phyloP scores from a whole-genome alignment of 2,329 filamentous ascomycete species.

The Cercospora sojina region DNA sequence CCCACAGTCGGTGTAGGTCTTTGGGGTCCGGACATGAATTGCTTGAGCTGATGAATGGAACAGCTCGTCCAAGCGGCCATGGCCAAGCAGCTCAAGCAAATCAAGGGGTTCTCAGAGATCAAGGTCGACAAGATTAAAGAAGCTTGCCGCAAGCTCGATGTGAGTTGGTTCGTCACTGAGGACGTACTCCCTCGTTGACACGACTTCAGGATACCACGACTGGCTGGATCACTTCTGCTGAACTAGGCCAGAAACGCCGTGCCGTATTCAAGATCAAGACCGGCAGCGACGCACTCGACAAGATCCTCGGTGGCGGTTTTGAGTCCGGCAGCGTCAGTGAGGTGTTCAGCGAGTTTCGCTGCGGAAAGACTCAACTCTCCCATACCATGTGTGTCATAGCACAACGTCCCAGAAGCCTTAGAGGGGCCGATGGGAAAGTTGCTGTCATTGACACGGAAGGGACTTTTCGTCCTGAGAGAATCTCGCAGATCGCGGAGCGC shows the following conservation, averaged over 20 bases:
- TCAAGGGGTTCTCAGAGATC: conserved; percentile 68
- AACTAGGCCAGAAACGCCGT: conserved; percentile 62
- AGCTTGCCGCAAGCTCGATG: conserved; percentile 61
- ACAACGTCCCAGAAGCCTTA: conserved; percentile 56
- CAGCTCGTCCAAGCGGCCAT: conserved; percentile 62
- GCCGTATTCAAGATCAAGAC: conserved; percentile 65
- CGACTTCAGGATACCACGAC: conserved; percentile 54
- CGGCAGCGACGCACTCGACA: conserved; percentile 67
- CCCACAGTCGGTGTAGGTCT: conserved; percentile 60
- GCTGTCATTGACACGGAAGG: conserved; percentile 68
- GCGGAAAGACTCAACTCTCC: conserved; percentile 68
- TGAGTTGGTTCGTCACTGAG: conserved; percentile 34
- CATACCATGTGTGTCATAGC: conserved; percentile 68
- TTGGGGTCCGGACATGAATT: background rate
- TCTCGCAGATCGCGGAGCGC: conserved; percentile 64
- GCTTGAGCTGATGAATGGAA: background rate
- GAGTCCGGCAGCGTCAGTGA: conserved; percentile 70
- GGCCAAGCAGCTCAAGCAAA: conserved; percentile 60
- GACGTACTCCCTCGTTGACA: conserved; percentile 13
- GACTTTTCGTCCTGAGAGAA: conserved; percentile 66
- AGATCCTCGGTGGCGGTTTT: conserved; percentile 63
- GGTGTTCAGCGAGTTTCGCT: conserved; percentile 62
- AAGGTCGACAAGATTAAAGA: conserved; percentile 72
- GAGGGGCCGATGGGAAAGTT: conserved; percentile 67
- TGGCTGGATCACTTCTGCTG: conserved; percentile 65